These are phyloP conservation scores for Celoporthe dispersa DNA, from an alignment of 2,329 filamentous ascomycete genomes.

Conservation along the genomic window DNA sequence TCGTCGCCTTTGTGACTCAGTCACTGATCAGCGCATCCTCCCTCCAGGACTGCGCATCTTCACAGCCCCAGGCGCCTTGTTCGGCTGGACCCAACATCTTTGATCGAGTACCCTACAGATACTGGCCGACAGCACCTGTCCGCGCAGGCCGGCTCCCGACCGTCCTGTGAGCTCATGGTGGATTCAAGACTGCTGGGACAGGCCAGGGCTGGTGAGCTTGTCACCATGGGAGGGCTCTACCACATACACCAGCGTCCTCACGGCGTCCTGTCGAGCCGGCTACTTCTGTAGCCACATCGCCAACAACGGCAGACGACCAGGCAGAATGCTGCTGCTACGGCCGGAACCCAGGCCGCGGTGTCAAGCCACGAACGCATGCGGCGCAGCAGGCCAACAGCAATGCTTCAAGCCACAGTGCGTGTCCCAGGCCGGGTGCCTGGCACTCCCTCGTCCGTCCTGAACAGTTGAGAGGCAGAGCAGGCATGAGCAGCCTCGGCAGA, in stretches of 20 bases:
- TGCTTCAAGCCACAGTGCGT: background rate
- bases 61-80: background rate
- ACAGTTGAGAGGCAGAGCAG: background rate
- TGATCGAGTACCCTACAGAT: background rate
- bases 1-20: background rate
- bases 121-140: background rate
- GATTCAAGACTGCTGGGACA: background rate
- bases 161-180: background rate
- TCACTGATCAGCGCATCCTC: background rate
- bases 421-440: background rate
- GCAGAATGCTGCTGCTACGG: slow-evolving; percentile 5
- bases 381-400: background rate
- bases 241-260: background rate
- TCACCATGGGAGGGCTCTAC: slow-evolving; percentile 6
- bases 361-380: background rate
- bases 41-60: background rate
- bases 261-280: slow-evolving; percentile 4
- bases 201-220: background rate
- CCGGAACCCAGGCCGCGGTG: background rate
- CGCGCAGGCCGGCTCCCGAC: background rate
- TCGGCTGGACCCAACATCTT: background rate
- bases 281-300: slow-evolving; percentile 8
- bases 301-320: slow-evolving; percentile 10
- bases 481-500: background rate
- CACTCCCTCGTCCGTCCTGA: background rate